A percentile compares a stretch with the other conserved stretches of the same genome.
phyloP scores from a whole-genome alignment of 2,329 filamentous ascomycete genomes.

The Graphilbum ipis-grandicollis region DNA sequence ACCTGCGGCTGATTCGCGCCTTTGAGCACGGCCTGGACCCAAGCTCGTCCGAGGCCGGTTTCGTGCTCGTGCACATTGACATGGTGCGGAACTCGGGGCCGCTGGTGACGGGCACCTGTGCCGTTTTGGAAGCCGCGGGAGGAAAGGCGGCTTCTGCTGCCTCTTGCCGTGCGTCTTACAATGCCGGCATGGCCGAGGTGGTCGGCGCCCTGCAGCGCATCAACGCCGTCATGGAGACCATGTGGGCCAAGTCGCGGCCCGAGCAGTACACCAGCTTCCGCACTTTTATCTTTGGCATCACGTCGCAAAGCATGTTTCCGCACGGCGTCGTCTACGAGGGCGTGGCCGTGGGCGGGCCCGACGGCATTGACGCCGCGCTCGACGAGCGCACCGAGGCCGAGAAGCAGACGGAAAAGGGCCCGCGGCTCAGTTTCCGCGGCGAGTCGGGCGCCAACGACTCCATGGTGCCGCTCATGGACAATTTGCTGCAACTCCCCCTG shows the following conservation, averaged over 20 bases:
- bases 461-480: constrained; percentile 83
- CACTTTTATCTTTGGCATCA: constrained; percentile 95
- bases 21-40: constrained; percentile 84
- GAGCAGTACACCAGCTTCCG: constrained; percentile 76
- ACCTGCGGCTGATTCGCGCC: constrained; percentile 71
- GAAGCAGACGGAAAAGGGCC: constrained; percentile 14
- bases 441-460: constrained; percentile 90
- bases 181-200: constrained; percentile 44
- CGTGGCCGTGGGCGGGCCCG: constrained; percentile 36
- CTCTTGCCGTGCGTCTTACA: too few relatives aligned
- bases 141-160: too few relatives aligned
- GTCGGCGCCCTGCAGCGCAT: constrained; percentile 50
- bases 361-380: background rate
- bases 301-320: constrained; percentile 85
- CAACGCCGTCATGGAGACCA: constrained; percentile 68
- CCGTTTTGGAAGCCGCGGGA: constrained; percentile 38
- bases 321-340: constrained; percentile 82
- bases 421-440: constrained; percentile 65
- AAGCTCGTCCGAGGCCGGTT: constrained; percentile 77
- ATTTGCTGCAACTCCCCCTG: constrained; percentile 73
- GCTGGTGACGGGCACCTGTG: constrained; percentile 55
- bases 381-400: background rate
- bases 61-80: constrained; percentile 88
- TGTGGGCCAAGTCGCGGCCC: constrained; percentile 79
- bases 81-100: constrained; percentile 81